Evolutionary conservation across 2,329 filamentous ascomycete genomes (phyloP).

Genomic region (Cercospora canescens): DNA sequence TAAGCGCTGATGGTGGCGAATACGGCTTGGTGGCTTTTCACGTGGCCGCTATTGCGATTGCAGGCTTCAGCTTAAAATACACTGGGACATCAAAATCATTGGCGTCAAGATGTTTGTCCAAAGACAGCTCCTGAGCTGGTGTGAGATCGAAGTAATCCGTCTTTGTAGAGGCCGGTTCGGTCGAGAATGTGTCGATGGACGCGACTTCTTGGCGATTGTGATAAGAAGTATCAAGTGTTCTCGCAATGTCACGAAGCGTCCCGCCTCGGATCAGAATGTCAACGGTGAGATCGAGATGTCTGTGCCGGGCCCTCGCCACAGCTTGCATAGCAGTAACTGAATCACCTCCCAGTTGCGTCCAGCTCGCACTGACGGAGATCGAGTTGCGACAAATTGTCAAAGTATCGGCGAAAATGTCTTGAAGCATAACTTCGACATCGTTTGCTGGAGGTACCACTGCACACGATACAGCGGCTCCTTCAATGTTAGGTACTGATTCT

Average conservation of each 20-base stretch:
- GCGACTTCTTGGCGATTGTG: background rate
- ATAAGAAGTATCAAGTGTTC: background rate
- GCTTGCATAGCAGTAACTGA: background rate
- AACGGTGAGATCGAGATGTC: background rate
- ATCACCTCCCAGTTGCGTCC: background rate
- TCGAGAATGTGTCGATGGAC: background rate
- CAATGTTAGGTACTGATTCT: background rate
- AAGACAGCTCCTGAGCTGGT: background rate
- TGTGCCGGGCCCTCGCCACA: background rate
- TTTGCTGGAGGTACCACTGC: background rate
- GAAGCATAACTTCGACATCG: background rate
- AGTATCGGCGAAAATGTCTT: background rate
- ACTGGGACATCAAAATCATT: background rate
- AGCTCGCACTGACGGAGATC: background rate
- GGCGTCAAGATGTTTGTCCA: background rate
- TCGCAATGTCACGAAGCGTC: background rate
- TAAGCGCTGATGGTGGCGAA: too few relatives aligned
- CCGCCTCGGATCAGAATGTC: background rate
- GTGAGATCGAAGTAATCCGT: background rate
- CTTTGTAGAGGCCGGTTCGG: background rate
- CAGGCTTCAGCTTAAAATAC: background rate
- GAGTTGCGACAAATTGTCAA: background rate
- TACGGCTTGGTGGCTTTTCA: background rate
- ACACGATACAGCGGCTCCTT: background rate
- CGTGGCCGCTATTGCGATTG: background rate